Percentiles rank a stretch among this genome's conserved stretches.
Conservation (phyloP, 129 eudicot species). For the Glebionis coronaria region DNA sequence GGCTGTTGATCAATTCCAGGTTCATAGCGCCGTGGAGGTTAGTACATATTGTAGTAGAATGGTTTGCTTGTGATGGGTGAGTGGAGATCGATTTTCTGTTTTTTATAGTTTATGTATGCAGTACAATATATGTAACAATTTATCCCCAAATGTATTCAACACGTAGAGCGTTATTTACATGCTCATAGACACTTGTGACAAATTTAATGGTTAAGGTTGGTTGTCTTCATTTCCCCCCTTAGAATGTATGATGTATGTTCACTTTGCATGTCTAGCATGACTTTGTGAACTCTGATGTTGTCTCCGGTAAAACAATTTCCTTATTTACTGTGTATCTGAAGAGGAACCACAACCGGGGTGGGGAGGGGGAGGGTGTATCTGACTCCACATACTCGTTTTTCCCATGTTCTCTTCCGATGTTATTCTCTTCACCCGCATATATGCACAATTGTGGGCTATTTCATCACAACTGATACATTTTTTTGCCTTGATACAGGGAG, state of each 20-base stretch:
- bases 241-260: background rate
- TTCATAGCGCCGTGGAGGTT: background rate
- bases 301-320: no score
- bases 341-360: no score
- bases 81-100: conserved; percentile 6
- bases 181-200: background rate
- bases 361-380: no score
- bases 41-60: conserved; percentile 24
- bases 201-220: background rate
- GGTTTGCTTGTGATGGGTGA: conserved; percentile 7
- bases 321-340: no score
- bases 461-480: no score
- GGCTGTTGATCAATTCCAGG: background rate
- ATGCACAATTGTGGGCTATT: background rate
- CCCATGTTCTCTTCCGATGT: background rate
- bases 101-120: conserved; percentile 17
- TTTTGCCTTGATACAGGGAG: conserved; percentile 50
- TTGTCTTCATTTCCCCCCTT: background rate
- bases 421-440: background rate
- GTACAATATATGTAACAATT: conserved; percentile 8
- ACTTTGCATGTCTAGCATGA: background rate
- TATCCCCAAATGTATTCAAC: background rate
- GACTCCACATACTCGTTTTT: background rate
- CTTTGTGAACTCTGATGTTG: background rate
- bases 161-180: background rate